Percentiles rank a stretch among this genome's conserved stretches.
Evolutionary conservation across 371 early-diverging fungal species (phyloP).

Genomic region (Lichtheimia ramosa): DNA sequence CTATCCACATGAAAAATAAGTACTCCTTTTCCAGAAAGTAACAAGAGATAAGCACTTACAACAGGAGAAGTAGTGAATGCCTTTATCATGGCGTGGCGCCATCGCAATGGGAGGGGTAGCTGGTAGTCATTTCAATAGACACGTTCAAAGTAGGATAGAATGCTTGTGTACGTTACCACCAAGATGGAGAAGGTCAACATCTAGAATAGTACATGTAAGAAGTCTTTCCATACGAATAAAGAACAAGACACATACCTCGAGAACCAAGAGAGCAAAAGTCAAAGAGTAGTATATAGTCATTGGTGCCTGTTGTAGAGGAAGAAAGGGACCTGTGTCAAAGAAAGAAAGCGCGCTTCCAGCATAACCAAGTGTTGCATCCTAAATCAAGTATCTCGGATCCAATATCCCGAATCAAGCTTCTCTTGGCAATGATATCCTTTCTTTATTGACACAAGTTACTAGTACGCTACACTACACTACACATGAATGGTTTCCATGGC

Average conservation of each 20-base stretch:
- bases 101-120: constrained; percentile 61
- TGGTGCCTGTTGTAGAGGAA: neutral
- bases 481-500: constrained; percentile 45
- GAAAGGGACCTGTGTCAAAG: neutral
- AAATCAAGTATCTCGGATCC: too few species aligned
- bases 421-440: neutral
- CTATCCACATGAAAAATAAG: constrained; percentile 17
- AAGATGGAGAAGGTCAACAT: constrained; percentile 55
- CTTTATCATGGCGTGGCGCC: constrained; percentile 57
- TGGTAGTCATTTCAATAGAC: constrained; percentile 9
- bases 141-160: neutral
- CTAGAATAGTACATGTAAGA: constrained; percentile 16
- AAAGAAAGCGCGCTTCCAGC: neutral
- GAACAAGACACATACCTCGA: constrained; percentile 33
- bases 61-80: constrained; percentile 45
- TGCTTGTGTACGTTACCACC: constrained; percentile 22
- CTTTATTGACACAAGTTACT: neutral
- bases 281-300: constrained; percentile 57
- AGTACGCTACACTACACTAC: constrained; percentile 8
- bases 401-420: too few species aligned
- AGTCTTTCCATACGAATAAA: neutral
- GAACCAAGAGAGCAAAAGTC: constrained; percentile 36
- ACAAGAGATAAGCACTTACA: constrained; percentile 20
- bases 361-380: too few species aligned
- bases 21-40: too few species aligned